These are phyloP conservation scores for Pleurotus tuoliensis DNA, from an alignment of 768 basidiomycete genomes.

Conservation along the genomic window DNA sequence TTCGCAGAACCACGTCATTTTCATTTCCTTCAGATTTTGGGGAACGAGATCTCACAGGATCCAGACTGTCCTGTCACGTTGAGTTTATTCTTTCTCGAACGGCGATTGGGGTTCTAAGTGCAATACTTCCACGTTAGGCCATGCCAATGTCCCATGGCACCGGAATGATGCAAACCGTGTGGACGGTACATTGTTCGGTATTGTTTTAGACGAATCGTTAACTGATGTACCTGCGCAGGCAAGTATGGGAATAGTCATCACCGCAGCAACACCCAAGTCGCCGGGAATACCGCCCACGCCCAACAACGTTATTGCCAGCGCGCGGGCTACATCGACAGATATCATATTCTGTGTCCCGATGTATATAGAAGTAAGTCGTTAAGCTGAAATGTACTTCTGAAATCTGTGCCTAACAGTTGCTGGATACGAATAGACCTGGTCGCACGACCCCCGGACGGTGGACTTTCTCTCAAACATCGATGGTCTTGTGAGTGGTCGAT, in stretches of 20 bases:
- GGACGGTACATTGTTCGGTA: conserved; percentile 16
- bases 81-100: not conserved
- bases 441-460: conserved; percentile 18
- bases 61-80: not conserved
- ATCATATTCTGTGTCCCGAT: conserved; percentile 22
- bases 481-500: conserved; percentile 4
- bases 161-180: conserved; percentile 17
- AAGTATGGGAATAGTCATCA: conserved; percentile 18
- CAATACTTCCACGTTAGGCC: conserved; percentile 14
- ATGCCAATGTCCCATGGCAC: conserved; percentile 26
- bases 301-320: conserved; percentile 16
- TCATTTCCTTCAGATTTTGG: conserved; percentile 10
- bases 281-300: conserved; percentile 21
- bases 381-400: not conserved
- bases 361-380: conserved; percentile 22
- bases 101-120: not conserved
- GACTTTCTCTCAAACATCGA: conserved; percentile 6
- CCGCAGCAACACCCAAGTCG: conserved; percentile 19
- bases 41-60: conserved; percentile 18
- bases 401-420: not conserved
- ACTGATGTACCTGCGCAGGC: conserved; percentile 12
- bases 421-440: conserved; percentile 19
- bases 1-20: not conserved
- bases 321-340: conserved; percentile 17
- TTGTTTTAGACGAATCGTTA: not conserved